A percentile compares a stretch with the other conserved stretches of the same genome.
Evolutionary conservation across 352 stramenopile species (phyloP).

Genomic region (Phytophthora idaei): DNA sequence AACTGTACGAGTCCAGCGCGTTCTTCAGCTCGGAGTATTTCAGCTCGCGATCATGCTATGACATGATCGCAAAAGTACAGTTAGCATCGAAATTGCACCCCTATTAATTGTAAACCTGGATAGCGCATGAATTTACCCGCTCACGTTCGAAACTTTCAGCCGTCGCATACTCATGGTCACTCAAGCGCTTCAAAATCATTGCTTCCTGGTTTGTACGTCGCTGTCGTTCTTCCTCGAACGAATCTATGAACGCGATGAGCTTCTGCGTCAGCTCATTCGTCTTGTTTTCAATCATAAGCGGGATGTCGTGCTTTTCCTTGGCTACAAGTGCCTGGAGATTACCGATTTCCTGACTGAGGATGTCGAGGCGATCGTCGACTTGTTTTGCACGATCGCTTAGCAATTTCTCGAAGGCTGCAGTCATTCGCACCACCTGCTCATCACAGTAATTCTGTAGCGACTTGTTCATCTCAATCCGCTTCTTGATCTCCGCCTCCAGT

Average conservation of each 20-base stretch:
- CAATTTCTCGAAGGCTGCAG: slow-evolving; percentile 75
- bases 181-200: slow-evolving; percentile 91
- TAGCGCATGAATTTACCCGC: slow-evolving; percentile 33
- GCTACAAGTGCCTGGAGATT: slow-evolving; percentile 82
- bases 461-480: slow-evolving; percentile 95
- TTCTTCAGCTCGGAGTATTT: slow-evolving; percentile 81
- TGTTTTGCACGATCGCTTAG: slow-evolving; percentile 81
- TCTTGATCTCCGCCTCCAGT: slow-evolving; percentile 93
- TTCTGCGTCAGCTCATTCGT: slow-evolving; percentile 91
- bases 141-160: slow-evolving; percentile 78
- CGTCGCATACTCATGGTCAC: slow-evolving; percentile 82
- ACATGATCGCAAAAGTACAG: background rate
- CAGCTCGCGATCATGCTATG: slow-evolving; percentile 45
- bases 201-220: slow-evolving; percentile 85
- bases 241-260: slow-evolving; percentile 87
- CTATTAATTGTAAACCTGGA: background rate
- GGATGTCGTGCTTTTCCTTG: slow-evolving; percentile 89
- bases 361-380: slow-evolving; percentile 71
- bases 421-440: slow-evolving; percentile 89
- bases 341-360: slow-evolving; percentile 81
- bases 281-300: slow-evolving; percentile 88
- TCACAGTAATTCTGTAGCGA: slow-evolving; percentile 91
- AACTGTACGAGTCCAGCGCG: slow-evolving; percentile 69
- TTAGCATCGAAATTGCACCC: background rate
- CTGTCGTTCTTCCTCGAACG: slow-evolving; percentile 88